These are phyloP conservation scores for Tolypocladium inflatum DNA, from an alignment of 2,329 filamentous ascomycete species.

Conservation along the genomic window DNA sequence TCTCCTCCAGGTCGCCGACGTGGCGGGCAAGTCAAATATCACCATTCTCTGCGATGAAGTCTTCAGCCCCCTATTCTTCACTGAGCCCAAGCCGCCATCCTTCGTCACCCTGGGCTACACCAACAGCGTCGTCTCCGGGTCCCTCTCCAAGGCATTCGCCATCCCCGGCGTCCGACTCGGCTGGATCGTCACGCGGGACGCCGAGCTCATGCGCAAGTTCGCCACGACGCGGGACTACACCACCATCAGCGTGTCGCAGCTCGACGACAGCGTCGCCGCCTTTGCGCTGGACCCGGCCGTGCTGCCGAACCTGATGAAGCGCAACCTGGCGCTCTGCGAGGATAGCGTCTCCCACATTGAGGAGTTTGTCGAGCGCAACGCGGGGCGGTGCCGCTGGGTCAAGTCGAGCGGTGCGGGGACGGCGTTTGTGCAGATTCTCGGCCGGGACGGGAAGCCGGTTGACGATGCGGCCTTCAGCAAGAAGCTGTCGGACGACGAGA, in stretches of 20 bases:
- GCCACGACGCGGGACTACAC: conserved; percentile 69
- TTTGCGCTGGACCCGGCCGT: conserved; percentile 55
- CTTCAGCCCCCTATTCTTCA: conserved; percentile 75
- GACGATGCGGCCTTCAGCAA: conserved; percentile 1
- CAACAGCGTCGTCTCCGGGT: conserved; percentile 64
- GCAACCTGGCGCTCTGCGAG: conserved; percentile 30
- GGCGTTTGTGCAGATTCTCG: conserved; percentile 1
- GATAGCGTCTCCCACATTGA: conserved; percentile 1
- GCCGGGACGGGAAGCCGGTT: not conserved
- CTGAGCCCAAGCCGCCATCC: conserved; percentile 44
- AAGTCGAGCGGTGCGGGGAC: not conserved
- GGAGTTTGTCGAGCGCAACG: not conserved
- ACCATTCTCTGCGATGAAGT: conserved; percentile 71
- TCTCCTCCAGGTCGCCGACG: conserved; percentile 50
- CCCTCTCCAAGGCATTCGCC: conserved; percentile 78
- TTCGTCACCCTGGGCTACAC: conserved; percentile 63
- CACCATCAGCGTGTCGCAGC: conserved; percentile 73
- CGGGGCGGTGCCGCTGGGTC: not conserved
- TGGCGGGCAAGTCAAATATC: conserved; percentile 55
- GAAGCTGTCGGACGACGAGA: not conserved
- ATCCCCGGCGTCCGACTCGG: conserved; percentile 74
- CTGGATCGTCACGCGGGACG: conserved; percentile 66
- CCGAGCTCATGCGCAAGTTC: conserved; percentile 51
- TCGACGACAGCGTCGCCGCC: conserved; percentile 70
- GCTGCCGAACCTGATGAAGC: conserved; percentile 32